Evolutionary conservation across 2,329 filamentous ascomycete genomes (phyloP).

Genomic region (Fusarium humuli): DNA sequence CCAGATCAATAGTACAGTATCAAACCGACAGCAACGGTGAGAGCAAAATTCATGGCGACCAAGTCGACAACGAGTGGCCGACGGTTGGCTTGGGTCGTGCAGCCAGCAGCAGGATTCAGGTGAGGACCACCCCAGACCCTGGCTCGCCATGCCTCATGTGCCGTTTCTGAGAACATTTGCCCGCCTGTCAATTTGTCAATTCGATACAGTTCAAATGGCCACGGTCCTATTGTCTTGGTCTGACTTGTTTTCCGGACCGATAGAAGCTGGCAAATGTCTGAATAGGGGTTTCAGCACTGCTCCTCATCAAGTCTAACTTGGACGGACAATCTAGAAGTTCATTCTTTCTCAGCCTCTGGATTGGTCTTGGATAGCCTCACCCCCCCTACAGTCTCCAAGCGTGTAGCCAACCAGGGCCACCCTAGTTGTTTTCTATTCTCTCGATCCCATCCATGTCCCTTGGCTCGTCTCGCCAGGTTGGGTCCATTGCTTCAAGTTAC

Average conservation of each 20-base stretch:
- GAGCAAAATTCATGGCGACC: constrained; percentile 37
- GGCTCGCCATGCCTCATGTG: constrained; percentile 38
- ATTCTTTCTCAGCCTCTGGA: constrained; percentile 22
- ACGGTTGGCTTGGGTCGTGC: constrained; percentile 46
- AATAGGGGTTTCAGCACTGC: constrained; percentile 19
- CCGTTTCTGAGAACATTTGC: constrained; percentile 32
- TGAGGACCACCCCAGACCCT: constrained; percentile 44
- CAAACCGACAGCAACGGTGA: constrained; percentile 47
- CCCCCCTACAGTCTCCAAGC: constrained; percentile 14
- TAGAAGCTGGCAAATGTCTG: not conserved
- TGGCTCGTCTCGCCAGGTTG: constrained; percentile 46
- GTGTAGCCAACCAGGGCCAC: constrained; percentile 35
- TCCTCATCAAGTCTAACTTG: constrained; percentile 16
- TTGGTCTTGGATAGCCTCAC: constrained; percentile 35
- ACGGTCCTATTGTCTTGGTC: constrained; percentile 7
- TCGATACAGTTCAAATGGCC: constrained; percentile 8
- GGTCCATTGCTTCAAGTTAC: constrained; percentile 50
- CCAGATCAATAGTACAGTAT: constrained; percentile 37
- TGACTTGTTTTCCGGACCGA: constrained; percentile 3
- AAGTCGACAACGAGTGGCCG: constrained; percentile 39
- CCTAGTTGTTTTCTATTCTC: constrained; percentile 33
- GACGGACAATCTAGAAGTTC: constrained; percentile 10
- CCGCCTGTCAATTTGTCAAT: constrained; percentile 26
- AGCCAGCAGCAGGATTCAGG: constrained; percentile 47
- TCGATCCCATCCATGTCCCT: constrained; percentile 44